Base-by-base conservation (phyloP, 2,329 filamentous ascomycete genomes). In the Aspergillus fumigatiaffinis region DNA sequence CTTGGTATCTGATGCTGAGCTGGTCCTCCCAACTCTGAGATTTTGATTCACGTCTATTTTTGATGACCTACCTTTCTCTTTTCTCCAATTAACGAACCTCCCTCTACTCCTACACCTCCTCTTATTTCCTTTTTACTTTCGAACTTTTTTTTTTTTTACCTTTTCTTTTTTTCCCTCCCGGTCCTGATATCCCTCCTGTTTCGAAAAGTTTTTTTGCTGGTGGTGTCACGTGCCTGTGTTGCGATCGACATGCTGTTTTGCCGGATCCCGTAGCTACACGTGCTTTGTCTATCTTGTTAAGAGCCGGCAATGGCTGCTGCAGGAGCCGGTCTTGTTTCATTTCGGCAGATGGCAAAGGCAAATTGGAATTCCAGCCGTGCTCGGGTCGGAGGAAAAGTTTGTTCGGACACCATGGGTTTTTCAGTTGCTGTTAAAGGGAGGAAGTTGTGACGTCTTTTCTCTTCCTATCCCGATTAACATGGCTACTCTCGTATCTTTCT, bases 111-210 rank as follows among this genome's bases (percentile, higher is more conserved):
- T 58, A 59, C 55, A 50, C 54, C 52, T 57, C 51, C 48, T 50
- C 56, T 48, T 58, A 52, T 62, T 49, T 52, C 54, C 50, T 51
- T 59, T 41, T 59, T 50, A 58, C 51, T 32, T 53, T 47, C 57
- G 53, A 51, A 52, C 63, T 55, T 61, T 63, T 55, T 61, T 65
- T 63, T 59, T 63, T 63, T 64, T 68, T 12, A 3, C 28, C 60
- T 61, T 61, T 62, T 58, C 47, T 55, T 63, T 63, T 63, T 63
- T 56, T 62, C 64, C 63, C 61, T 65, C 66, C 63, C 66, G 69
- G 69, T 70, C 70, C 70, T 74, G 72, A 75, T 75, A 74, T 75
- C 73, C 73, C 71, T 72, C 67, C 68, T 38, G 67, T 72, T 74
- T 68, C 71, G 57, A 73, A 75, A 74, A 72, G 69, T 17, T 73